phyloP scores from a whole-genome alignment of 768 basidiomycete genomes.

The Amanita rimosa region DNA sequence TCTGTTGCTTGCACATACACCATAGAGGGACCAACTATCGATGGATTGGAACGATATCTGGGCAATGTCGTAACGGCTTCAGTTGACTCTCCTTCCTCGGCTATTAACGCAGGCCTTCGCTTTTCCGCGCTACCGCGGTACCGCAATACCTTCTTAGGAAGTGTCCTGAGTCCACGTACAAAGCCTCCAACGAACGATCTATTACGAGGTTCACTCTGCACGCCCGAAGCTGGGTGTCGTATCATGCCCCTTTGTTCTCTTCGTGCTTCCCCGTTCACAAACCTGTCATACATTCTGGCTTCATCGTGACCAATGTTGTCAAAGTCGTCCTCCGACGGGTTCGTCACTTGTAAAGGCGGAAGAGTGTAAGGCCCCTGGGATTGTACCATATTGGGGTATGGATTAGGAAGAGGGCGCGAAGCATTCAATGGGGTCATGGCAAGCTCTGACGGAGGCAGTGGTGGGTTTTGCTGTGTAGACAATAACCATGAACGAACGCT shows the following conservation, averaged over 20 bases:
- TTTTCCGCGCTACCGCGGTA: slow-evolving; percentile 15
- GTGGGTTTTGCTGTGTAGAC: slow-evolving; percentile 21
- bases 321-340: slow-evolving; percentile 4
- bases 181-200: slow-evolving; percentile 26
- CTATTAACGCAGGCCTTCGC: slow-evolving; percentile 14
- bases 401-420: slow-evolving; percentile 20
- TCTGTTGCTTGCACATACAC: slow-evolving; percentile 21
- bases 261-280: slow-evolving; percentile 9
- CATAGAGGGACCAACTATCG: slow-evolving; percentile 21
- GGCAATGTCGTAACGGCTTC: slow-evolving; percentile 19
- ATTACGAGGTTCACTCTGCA: slow-evolving; percentile 8
- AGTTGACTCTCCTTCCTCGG: slow-evolving; percentile 19
- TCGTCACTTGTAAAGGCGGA: slow-evolving; percentile 5
- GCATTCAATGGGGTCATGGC: slow-evolving; percentile 15
- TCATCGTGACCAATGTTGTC: background rate
- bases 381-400: slow-evolving; percentile 8
- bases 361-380: slow-evolving; percentile 3
- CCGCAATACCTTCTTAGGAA: slow-evolving; percentile 22
- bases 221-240: background rate
- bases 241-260: slow-evolving; percentile 7
- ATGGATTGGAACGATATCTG: slow-evolving; percentile 26
- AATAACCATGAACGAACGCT: slow-evolving; percentile 29
- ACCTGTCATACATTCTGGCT: slow-evolving; percentile 8
- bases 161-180: slow-evolving; percentile 21
- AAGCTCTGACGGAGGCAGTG: slow-evolving; percentile 14